A percentile compares a stretch with the other conserved stretches of the same genome.
phyloP scores from a whole-genome alignment of 805 yeast species.

The Komagataella phaffii region DNA sequence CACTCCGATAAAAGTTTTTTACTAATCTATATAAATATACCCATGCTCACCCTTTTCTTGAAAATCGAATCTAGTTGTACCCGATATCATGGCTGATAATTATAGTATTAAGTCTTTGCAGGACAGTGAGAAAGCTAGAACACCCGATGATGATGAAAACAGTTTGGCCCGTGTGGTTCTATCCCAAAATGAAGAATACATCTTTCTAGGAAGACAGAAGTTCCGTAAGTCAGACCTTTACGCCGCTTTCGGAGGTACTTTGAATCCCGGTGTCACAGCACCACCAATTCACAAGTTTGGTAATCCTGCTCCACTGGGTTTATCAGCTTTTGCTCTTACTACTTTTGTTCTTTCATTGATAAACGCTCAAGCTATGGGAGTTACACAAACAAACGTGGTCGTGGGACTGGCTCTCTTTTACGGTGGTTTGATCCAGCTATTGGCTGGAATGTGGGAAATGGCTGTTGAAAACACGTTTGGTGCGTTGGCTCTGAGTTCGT shows the following conservation, averaged over 20 bases:
- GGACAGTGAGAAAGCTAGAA: background rate
- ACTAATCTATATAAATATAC: too few species aligned
- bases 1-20: background rate
- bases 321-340: constrained; percentile 58
- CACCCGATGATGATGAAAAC: background rate
- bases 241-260: constrained; percentile 72
- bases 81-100: background rate
- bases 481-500: constrained; percentile 45
- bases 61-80: background rate
- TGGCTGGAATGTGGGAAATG: constrained; percentile 69
- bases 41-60: background rate
- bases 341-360: constrained; percentile 52
- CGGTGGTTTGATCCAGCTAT: constrained; percentile 59
- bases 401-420: constrained; percentile 57
- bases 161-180: background rate
- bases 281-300: constrained; percentile 49
- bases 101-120: background rate
- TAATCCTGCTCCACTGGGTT: constrained; percentile 67
- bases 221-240: constrained; percentile 47
- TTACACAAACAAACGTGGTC: constrained; percentile 42
- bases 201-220: constrained; percentile 60
- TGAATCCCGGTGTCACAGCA: constrained; percentile 56
- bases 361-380: constrained; percentile 59
- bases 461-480: constrained; percentile 70
- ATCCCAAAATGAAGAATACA: constrained; percentile 38